Base-by-base conservation (phyloP, 1,284 basidiomycete species). In the Ceratobasidium sp. region DNA sequence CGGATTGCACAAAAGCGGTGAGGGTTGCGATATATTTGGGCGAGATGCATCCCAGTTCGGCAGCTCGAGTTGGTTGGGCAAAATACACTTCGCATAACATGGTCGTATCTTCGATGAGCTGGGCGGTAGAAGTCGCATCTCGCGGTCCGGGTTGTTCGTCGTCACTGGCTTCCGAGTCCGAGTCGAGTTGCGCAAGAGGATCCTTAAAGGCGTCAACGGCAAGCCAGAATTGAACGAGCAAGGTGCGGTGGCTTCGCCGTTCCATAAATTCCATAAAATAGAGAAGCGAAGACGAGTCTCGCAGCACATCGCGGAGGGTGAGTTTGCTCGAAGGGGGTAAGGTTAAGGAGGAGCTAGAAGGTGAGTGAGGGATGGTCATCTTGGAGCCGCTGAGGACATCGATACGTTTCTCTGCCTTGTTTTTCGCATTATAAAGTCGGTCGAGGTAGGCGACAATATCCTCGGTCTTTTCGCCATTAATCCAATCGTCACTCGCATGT, bases 211-310 rank as follows among this genome's bases (percentile, higher is more conserved):
- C 94, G 80, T 98, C 95, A 0, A 98, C 93, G 0, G 94, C 93
- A 1, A 98, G 84, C 97, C 97, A 98, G 81, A 98, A 99, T 76
- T 98, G 97, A 1, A 98, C 92, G 2, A 95, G 87, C 9, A 94
- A 80, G 16, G 94, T 92, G 34, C 93, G 89, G 23, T 71, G 69
- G 72, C 89, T 86, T 1, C 92, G 88, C 6, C 96, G 88, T 76
- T 98, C 97, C 93, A 98, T 96, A 78, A 93, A 97, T 81, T 99
- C 97, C 89, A 98, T 96, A 82, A 97, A 94, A 79, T 97, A 97
- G 1, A 93, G 95, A 0, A 98, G 85, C 0, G 94, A 94, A 34
- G 89, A 92, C 0, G 96, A 94, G 76, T 95, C 95, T 41, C 89
- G 85, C 0, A 98, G 87, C 50, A 98, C 86, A 59, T 93, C 89